These are phyloP conservation scores for Ceratocystiopsis sp. DNA, from an alignment of 2,329 filamentous ascomycete species.

Conservation along the genomic window DNA sequence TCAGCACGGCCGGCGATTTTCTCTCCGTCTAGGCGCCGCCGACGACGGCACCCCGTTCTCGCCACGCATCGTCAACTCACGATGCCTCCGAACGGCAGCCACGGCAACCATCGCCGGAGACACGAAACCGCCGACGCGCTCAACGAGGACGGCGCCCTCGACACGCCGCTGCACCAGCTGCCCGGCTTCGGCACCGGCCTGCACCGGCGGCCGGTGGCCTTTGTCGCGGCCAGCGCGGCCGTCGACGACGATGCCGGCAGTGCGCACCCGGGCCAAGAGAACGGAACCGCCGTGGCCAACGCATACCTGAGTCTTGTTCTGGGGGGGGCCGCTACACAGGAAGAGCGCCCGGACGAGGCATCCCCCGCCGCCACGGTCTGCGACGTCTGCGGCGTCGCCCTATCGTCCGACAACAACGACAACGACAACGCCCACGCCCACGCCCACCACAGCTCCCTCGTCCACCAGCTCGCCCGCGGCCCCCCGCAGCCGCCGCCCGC, in stretches of 20 bases:
- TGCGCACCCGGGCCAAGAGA: neutral
- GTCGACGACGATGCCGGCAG: slow-evolving; percentile 4
- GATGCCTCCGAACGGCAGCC: too few relatives aligned
- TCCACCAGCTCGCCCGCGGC: slow-evolving; percentile 52
- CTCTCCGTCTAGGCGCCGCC: too few relatives aligned
- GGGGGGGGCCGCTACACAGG: neutral
- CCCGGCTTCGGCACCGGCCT: slow-evolving; percentile 39
- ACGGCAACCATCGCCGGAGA: neutral
- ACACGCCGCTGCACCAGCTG: slow-evolving; percentile 34
- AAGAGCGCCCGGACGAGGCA: slow-evolving; percentile 4
- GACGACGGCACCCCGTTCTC: too few relatives aligned
- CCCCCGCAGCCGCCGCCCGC: slow-evolving; percentile 55
- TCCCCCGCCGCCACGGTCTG: slow-evolving; percentile 4
- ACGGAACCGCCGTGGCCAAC: slow-evolving; percentile 29
- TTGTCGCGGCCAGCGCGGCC: slow-evolving; percentile 32
- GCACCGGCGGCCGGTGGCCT: slow-evolving; percentile 34
- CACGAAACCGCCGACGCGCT: too few relatives aligned
- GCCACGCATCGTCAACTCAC: too few relatives aligned
- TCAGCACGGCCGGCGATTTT: too few relatives aligned
- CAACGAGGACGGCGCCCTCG: slow-evolving; percentile 15
- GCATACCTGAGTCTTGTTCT: slow-evolving; percentile 48
- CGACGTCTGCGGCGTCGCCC: slow-evolving; percentile 3
- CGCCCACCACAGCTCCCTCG: slow-evolving; percentile 30
- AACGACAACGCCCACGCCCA: neutral
- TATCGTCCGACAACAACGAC: slow-evolving; percentile 1